Conservation (phyloP, 345 rosid species). For the Lepidium aucheri region DNA sequence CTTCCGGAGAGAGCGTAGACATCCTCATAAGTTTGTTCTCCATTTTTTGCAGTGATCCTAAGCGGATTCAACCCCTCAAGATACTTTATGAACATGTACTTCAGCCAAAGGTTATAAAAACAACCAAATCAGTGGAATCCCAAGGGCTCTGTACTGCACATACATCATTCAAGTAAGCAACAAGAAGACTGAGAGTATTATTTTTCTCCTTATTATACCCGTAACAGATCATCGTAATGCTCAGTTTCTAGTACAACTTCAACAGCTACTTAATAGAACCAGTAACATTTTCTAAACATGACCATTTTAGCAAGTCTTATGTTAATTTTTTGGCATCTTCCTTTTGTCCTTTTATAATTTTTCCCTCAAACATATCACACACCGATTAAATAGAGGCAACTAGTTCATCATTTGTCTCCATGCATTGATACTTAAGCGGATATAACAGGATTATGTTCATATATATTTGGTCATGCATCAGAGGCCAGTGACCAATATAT, state of each 20-base stretch:
- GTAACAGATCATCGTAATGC: neutral
- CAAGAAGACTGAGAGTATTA: conserved; percentile 1
- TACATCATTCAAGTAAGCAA: conserved; percentile 22
- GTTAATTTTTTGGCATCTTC: neutral
- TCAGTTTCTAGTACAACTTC: conserved; percentile 15
- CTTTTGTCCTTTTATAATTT: neutral
- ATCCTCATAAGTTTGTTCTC: neutral
- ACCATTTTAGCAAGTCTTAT: conserved; percentile 1
- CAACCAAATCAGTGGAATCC: conserved; percentile 5
- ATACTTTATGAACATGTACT: conserved; percentile 87
- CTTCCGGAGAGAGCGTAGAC: neutral
- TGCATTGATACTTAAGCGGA: too few species aligned
- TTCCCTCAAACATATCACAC: neutral
- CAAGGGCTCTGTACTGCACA: conserved; percentile 21
- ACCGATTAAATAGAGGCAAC: too few species aligned
- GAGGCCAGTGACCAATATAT: neutral
- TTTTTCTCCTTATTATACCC: neutral
- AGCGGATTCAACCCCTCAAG: conserved; percentile 97
- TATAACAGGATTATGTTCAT: too few species aligned
- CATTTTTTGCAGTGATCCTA: conserved; percentile 63
- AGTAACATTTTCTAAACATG: conserved; percentile 9
- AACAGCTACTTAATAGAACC: conserved; percentile 14
- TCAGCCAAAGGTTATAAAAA: conserved; percentile 63
- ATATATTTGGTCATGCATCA: too few species aligned
- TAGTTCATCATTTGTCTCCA: too few species aligned